phyloP scores from a whole-genome alignment of 1,284 basidiomycete species.

The Butyriboletus pseudospeciosus region DNA sequence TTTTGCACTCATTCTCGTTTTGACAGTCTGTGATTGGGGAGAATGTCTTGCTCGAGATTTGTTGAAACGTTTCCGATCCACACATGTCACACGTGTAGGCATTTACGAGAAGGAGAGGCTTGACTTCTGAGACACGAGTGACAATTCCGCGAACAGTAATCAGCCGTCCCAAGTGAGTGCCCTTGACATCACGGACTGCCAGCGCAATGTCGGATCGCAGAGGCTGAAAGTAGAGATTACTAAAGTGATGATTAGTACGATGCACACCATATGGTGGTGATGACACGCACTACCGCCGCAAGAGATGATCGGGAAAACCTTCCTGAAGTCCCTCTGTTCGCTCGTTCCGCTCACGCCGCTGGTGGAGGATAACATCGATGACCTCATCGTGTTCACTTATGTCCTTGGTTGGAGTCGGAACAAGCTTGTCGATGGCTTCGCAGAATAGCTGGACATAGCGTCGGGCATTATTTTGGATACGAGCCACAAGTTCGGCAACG shows the following conservation, averaged over 20 bases:
- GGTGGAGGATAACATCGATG: slow-evolving; percentile 92
- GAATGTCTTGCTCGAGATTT: slow-evolving; percentile 92
- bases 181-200: slow-evolving; percentile 89
- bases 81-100: slow-evolving; percentile 99
- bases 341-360: slow-evolving; percentile 84
- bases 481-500: slow-evolving; percentile 61
- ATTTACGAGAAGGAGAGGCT: slow-evolving; percentile 94
- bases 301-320: slow-evolving; percentile 84
- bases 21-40: slow-evolving; percentile 86
- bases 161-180: slow-evolving; percentile 81
- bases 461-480: slow-evolving; percentile 81
- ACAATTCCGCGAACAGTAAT: slow-evolving; percentile 98
- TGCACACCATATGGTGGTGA: background rate
- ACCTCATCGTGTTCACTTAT: slow-evolving; percentile 88
- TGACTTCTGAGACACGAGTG: slow-evolving; percentile 98
- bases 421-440: slow-evolving; percentile 84
- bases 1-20: slow-evolving; percentile 75
- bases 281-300: slow-evolving; percentile 86
- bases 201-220: slow-evolving; percentile 68
- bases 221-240: slow-evolving; percentile 92
- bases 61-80: slow-evolving; percentile 98
- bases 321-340: slow-evolving; percentile 64
- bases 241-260: slow-evolving; percentile 35
- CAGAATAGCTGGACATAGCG: slow-evolving; percentile 90
- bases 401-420: slow-evolving; percentile 84